These are phyloP conservation scores for Rhypophila decipiens DNA, from an alignment of 495 filamentous ascomycete species.

Conservation along the genomic window DNA sequence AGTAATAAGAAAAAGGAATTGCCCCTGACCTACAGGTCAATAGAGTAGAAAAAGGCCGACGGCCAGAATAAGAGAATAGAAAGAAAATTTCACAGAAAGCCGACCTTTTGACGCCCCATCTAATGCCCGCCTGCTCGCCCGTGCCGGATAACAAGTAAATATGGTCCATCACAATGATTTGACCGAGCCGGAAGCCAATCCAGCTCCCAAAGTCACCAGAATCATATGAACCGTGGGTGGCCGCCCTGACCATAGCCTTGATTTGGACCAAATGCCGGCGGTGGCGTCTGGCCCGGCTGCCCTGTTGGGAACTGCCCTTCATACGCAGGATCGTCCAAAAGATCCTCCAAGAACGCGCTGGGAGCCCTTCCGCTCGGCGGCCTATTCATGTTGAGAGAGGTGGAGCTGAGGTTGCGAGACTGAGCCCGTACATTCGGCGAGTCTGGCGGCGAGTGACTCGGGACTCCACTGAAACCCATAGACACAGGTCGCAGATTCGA, in stretches of 20 bases:
- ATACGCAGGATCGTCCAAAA: slow-evolving; percentile 56
- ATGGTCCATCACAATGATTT: too few relatives aligned
- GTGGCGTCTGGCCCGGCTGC: neutral
- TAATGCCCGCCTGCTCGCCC: too few relatives aligned
- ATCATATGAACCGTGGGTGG: too few relatives aligned
- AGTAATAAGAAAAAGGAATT: too few relatives aligned
- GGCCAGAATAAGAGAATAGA: too few relatives aligned
- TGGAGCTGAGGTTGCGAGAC: slow-evolving; percentile 50
- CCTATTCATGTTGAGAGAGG: slow-evolving; percentile 60
- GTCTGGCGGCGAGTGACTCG: slow-evolving; percentile 58
- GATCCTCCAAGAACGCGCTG: slow-evolving; percentile 86
- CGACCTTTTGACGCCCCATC: too few relatives aligned
- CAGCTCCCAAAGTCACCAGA: too few relatives aligned
- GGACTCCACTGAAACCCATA: slow-evolving; percentile 34
- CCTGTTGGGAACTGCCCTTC: neutral
- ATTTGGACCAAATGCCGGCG: neutral
- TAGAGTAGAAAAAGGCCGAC: too few relatives aligned
- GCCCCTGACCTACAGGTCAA: too few relatives aligned
- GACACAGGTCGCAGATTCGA: slow-evolving; percentile 49
- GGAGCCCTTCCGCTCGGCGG: slow-evolving; percentile 71
- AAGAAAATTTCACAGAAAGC: too few relatives aligned
- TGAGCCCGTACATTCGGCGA: slow-evolving; percentile 50
- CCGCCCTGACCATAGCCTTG: neutral
- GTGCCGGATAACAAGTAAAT: too few relatives aligned
- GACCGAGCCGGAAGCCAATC: too few relatives aligned